Conservation (phyloP, 139 green algal genomes). For the Picochlorum sp. region DNA sequence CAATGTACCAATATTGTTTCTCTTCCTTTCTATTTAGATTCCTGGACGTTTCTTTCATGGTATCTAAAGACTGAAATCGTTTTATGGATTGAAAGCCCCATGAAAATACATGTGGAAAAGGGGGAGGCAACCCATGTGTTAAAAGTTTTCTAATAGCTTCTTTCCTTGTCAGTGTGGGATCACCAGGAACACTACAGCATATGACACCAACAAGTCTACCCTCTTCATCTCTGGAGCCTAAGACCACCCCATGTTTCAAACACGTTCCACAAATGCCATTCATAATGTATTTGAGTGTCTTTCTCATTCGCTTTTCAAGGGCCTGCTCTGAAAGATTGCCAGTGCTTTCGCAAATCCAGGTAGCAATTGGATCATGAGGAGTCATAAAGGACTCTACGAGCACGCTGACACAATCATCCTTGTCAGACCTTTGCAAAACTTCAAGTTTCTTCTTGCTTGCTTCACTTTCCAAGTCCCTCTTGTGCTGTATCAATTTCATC, state of each 20-base stretch:
- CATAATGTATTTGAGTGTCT: neutral
- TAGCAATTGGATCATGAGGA: neutral
- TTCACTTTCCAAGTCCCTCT: neutral
- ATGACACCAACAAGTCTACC: neutral
- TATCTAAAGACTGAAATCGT: neutral
- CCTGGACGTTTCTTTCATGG: neutral
- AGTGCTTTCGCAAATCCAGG: neutral
- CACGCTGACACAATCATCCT: neutral
- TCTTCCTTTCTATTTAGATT: neutral
- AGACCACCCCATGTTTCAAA: neutral
- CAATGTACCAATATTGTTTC: neutral
- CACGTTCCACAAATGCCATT: neutral
- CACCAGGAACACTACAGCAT: neutral
- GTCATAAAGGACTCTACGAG: neutral
- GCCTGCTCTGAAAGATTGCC: neutral
- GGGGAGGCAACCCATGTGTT: neutral
- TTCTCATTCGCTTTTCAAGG: neutral
- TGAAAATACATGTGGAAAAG: neutral
- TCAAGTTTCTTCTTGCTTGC: neutral
- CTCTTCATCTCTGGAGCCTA: neutral
- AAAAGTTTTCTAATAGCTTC: neutral
- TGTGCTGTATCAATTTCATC: neutral
- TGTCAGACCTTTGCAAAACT: neutral
- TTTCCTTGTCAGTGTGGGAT: neutral
- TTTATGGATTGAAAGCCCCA: neutral